phyloP scores from a whole-genome alignment of 257 asterid genomes.

The Forsythia viridissima region DNA sequence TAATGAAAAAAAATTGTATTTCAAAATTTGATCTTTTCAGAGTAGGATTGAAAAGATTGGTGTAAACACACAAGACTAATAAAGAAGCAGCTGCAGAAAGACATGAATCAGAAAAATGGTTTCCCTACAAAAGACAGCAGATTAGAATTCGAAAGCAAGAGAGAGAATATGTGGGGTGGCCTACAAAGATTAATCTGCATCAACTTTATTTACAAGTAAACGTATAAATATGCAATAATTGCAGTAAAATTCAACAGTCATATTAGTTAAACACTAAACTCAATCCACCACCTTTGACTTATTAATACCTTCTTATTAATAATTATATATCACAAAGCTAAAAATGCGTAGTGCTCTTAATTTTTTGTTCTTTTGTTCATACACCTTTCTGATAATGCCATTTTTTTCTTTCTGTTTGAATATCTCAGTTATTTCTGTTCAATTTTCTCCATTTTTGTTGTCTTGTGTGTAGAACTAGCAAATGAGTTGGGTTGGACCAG shows the following conservation, averaged over 20 bases:
- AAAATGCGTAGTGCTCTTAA: neutral
- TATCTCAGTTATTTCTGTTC: neutral
- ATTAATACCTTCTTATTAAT: neutral
- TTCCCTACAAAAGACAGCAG: conserved; percentile 33
- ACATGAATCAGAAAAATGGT: conserved; percentile 19
- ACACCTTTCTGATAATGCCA: conserved; percentile 27
- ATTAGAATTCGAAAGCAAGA: conserved; percentile 21
- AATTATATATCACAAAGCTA: conserved; percentile 6
- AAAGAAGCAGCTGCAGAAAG: conserved; percentile 27
- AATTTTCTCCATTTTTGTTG: conserved; percentile 18
- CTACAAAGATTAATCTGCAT: conserved; percentile 1
- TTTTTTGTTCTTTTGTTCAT: conserved; percentile 34
- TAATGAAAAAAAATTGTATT: too few relatives aligned
- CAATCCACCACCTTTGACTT: conserved; percentile 36
- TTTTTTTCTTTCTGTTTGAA: neutral
- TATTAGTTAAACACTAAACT: conserved; percentile 19
- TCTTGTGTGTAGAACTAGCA: conserved; percentile 9
- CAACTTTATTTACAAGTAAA: conserved; percentile 18
- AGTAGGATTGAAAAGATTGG: neutral
- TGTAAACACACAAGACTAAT: neutral
- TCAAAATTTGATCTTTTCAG: neutral
- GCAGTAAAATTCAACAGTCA: conserved; percentile 31
- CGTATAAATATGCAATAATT: conserved; percentile 12
- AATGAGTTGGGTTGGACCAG: too few relatives aligned
- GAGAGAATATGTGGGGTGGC: conserved; percentile 7